Conservation (phyloP, 2,329 filamentous ascomycete genomes). For the Nemania abortiva region DNA sequence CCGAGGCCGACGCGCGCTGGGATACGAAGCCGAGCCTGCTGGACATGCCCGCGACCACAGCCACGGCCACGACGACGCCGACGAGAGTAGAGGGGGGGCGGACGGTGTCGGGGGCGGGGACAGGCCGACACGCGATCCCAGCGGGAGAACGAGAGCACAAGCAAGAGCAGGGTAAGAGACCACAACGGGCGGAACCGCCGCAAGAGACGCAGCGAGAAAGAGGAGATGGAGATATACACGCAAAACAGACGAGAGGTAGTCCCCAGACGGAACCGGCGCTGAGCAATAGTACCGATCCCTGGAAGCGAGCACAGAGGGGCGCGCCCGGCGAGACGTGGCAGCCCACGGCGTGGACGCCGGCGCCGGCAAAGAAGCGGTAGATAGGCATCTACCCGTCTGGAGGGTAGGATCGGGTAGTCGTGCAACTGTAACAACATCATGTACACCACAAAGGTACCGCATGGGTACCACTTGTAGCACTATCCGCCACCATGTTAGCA, state of each 20-base stretch:
- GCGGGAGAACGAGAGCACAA: neutral
- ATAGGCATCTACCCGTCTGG: neutral
- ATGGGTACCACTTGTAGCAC: neutral
- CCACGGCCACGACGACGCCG: neutral
- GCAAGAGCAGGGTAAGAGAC: constrained; percentile 2
- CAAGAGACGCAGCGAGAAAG: neutral
- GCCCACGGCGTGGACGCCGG: constrained; percentile 71
- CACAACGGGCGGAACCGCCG: neutral
- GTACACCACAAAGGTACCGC: constrained; percentile 10
- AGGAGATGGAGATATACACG: constrained; percentile 20
- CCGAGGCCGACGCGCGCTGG: constrained; percentile 73
- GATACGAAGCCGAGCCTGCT: constrained; percentile 64
- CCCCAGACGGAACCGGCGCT: constrained; percentile 38
- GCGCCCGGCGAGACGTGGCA: constrained; percentile 75
- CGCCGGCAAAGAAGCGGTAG: constrained; percentile 49
- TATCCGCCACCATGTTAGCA: neutral
- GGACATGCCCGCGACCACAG: constrained; percentile 48
- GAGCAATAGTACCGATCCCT: constrained; percentile 60
- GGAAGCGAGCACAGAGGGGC: constrained; percentile 65
- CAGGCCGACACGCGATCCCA: neutral
- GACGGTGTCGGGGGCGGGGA: too few relatives aligned
- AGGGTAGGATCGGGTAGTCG: neutral
- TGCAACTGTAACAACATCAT: constrained; percentile 32
- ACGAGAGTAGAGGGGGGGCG: too few relatives aligned
- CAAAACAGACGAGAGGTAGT: constrained; percentile 36